Evolutionary conservation across 169 alveolate species (phyloP).

Genomic region (Plasmodium inui): DNA sequence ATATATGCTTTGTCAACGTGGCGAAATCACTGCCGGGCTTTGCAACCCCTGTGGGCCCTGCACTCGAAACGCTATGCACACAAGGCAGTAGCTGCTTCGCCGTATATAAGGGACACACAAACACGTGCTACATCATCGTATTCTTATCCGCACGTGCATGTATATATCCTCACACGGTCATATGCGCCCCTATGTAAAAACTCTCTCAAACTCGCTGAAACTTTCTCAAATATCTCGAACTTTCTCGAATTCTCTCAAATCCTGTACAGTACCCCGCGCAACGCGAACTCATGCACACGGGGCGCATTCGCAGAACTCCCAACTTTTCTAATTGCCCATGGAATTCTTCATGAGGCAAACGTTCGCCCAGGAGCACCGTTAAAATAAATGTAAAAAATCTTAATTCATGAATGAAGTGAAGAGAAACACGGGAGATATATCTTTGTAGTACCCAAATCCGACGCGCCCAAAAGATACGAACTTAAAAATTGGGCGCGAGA

Average conservation of each 20-base stretch:
- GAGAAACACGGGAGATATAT: not conserved
- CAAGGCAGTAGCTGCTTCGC: not conserved
- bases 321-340: not conserved
- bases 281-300: not conserved
- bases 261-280: not conserved
- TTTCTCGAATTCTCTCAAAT: not conserved
- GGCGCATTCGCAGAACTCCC: not conserved
- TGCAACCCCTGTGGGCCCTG: not conserved
- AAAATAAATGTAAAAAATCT: not conserved
- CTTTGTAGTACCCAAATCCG: not conserved
- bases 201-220: too few relatives aligned
- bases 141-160: not conserved
- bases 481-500: not conserved
- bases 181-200: not conserved
- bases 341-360: not conserved
- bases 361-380: not conserved
- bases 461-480: not conserved
- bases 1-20: not conserved
- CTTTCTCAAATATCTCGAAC: not conserved
- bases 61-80: not conserved
- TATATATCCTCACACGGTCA: not conserved
- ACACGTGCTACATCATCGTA: not conserved
- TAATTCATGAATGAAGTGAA: not conserved
- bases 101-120: not conserved
- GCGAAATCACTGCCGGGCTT: not conserved